Conservation (phyloP, 352 stramenopile genomes). For the Pythium aquatile region DNA sequence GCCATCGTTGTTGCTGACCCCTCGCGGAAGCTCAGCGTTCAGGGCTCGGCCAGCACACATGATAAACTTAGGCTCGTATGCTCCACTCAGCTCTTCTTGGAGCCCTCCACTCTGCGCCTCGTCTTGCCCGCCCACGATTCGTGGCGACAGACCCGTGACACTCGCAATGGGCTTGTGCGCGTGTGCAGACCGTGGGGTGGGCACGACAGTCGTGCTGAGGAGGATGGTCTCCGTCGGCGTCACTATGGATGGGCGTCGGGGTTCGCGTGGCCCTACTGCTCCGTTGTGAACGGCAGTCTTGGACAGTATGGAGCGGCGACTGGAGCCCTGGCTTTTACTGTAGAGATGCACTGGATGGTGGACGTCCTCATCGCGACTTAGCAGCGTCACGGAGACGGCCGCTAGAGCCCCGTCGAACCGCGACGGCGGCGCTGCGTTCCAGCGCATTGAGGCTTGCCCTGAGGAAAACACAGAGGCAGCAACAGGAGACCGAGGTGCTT, state of each 20-base stretch:
- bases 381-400: conserved; percentile 23
- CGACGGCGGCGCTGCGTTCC: conserved; percentile 11
- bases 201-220: conserved; percentile 12
- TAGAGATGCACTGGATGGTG: conserved; percentile 11
- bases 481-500: no score
- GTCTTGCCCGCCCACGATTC: neutral
- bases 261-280: neutral
- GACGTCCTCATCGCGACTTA: conserved; percentile 25
- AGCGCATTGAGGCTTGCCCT: conserved; percentile 10
- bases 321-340: neutral
- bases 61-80: conserved; percentile 11
- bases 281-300: neutral
- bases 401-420: conserved; percentile 19
- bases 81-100: no score
- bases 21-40: conserved; percentile 11
- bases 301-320: neutral
- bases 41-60: conserved; percentile 17
- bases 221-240: conserved; percentile 14
- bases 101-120: neutral
- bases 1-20: conserved; percentile 15
- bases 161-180: neutral
- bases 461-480: neutral
- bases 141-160: neutral
- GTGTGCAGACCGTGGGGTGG: neutral
- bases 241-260: conserved; percentile 1